Percentiles rank a stretch among this genome's conserved stretches.
These are phyloP conservation scores for Poronia punctata DNA, from an alignment of 495 filamentous ascomycete genomes.

Conservation along the genomic window DNA sequence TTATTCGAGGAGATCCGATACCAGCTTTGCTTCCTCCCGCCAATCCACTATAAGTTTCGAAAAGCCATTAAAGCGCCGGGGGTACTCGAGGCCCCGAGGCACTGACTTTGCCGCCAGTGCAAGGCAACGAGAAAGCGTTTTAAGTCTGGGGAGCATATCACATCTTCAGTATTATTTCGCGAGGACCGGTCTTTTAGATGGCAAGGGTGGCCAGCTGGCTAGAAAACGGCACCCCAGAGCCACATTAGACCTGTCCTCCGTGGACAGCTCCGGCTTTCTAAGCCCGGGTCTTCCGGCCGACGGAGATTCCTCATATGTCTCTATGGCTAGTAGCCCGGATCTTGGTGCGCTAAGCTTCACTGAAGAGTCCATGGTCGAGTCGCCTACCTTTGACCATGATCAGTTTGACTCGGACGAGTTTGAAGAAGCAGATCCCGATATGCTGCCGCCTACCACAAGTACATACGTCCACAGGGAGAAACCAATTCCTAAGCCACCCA, in stretches of 20 bases:
- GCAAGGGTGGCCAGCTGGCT: slow-evolving; percentile 79
- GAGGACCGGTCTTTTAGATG: slow-evolving; percentile 84
- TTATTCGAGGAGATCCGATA: slow-evolving; percentile 27
- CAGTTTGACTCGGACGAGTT: slow-evolving; percentile 53
- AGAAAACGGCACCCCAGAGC: slow-evolving; percentile 58
- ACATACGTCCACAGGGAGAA: slow-evolving; percentile 89
- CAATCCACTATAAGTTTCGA: slow-evolving; percentile 39
- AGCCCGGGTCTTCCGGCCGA: slow-evolving; percentile 35
- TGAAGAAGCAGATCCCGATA: slow-evolving; percentile 55
- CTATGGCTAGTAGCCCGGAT: slow-evolving; percentile 50
- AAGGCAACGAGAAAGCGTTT: slow-evolving; percentile 80
- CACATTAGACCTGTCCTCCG: slow-evolving; percentile 41
- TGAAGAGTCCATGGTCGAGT: slow-evolving; percentile 42
- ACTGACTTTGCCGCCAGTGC: slow-evolving; percentile 90
- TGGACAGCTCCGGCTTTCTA: slow-evolving; percentile 32
- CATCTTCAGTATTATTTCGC: slow-evolving; percentile 99
- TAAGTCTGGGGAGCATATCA: slow-evolving; percentile 92
- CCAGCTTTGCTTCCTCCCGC: slow-evolving; percentile 35
- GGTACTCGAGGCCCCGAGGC: slow-evolving; percentile 85
- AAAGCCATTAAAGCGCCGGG: slow-evolving; percentile 54
- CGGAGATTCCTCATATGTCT: slow-evolving; percentile 48
- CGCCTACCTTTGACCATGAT: slow-evolving; percentile 53
- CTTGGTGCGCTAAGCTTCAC: slow-evolving; percentile 32
- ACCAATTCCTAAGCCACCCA: slow-evolving; percentile 78
- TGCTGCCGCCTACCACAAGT: slow-evolving; percentile 92